phyloP scores from a whole-genome alignment of 768 basidiomycete genomes.

The Collybiopsis luxurians region DNA sequence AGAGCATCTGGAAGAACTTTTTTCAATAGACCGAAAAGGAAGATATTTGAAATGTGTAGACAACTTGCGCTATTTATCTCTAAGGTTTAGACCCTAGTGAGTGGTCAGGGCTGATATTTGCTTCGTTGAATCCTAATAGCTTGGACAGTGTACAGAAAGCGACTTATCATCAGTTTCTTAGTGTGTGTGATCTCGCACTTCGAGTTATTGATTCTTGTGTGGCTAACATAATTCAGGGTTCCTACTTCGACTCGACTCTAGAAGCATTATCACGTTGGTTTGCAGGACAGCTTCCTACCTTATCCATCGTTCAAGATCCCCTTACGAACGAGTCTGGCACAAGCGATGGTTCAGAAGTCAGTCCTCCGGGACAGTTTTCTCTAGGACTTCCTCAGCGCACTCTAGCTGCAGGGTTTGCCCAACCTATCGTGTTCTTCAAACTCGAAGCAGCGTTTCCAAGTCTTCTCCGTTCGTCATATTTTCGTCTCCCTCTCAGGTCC shows the following conservation, averaged over 20 bases:
- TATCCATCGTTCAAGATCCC: conserved; percentile 71
- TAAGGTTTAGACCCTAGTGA: conserved; percentile 85
- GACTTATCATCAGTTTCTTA: conserved; percentile 80
- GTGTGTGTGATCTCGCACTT: conserved; percentile 34
- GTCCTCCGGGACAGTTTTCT: conserved; percentile 4
- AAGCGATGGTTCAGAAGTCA: conserved; percentile 18
- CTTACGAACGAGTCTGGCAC: conserved; percentile 12
- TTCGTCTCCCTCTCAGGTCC: conserved; percentile 51
- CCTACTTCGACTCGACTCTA: conserved; percentile 80
- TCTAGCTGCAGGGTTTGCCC: conserved; percentile 51
- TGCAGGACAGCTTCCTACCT: conserved; percentile 29
- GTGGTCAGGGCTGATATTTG: conserved; percentile 21
- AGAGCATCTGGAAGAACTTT: conserved; percentile 75
- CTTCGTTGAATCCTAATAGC: not conserved
- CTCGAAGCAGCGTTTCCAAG: conserved; percentile 48
- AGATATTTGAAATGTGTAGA: conserved; percentile 37
- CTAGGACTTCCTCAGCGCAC: conserved; percentile 19
- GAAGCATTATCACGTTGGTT: conserved; percentile 66
- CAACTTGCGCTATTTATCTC: conserved; percentile 47
- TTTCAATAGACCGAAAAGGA: conserved; percentile 19
- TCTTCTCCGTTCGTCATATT: conserved; percentile 41
- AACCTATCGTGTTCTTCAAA: conserved; percentile 84
- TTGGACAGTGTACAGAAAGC: conserved; percentile 60
- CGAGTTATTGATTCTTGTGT: not conserved
- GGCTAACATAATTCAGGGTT: conserved; percentile 47